phyloP scores from a whole-genome alignment of 2,329 filamentous ascomycete species.

The Cladosporium sp. region DNA sequence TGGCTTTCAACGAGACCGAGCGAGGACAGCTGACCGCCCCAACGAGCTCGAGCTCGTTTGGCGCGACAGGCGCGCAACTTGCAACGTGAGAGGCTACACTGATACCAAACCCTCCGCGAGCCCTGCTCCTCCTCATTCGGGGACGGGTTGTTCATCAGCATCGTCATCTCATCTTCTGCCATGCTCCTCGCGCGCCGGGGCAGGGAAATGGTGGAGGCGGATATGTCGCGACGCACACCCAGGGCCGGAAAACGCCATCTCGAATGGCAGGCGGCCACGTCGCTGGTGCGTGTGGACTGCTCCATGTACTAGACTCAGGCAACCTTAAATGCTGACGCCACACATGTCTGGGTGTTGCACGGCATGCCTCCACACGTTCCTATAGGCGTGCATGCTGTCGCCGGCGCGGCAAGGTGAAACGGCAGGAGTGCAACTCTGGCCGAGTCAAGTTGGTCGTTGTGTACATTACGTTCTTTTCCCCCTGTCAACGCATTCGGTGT shows the following conservation, averaged over 20 bases:
- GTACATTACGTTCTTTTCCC: not conserved
- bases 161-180: not conserved
- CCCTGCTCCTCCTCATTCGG: not conserved
- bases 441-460: not conserved
- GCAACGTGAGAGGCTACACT: not conserved
- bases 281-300: constrained; percentile 17
- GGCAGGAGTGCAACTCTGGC: constrained; percentile 3
- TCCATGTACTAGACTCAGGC: constrained; percentile 18
- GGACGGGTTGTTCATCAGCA: not conserved
- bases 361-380: constrained; percentile 12
- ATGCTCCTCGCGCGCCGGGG: not conserved
- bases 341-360: constrained; percentile 7
- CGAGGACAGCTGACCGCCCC: constrained; percentile 8
- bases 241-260: constrained; percentile 18
- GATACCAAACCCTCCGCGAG: not conserved
- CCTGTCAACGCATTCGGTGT: too few species aligned
- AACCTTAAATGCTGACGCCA: constrained; percentile 22
- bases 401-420: constrained; percentile 13
- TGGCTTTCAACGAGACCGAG: not conserved
- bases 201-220: not conserved
- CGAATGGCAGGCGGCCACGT: constrained; percentile 28
- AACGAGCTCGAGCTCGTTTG: constrained; percentile 4
- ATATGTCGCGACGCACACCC: too few species aligned
- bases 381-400: constrained; percentile 9
- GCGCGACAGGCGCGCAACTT: constrained; percentile 9